Conservation (phyloP, 1,139 yeast genomes). For the Nematodospora anomalae region DNA sequence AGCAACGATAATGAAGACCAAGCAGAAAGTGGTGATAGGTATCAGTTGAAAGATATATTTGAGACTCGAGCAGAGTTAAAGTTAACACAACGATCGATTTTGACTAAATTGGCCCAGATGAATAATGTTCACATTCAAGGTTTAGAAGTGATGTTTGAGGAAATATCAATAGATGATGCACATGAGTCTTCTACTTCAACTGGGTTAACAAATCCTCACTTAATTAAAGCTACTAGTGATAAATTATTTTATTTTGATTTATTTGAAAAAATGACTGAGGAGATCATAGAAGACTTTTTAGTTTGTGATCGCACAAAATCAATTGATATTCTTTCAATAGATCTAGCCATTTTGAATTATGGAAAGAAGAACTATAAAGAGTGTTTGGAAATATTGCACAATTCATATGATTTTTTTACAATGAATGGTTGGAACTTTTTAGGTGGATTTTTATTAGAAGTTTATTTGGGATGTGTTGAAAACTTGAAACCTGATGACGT, state of each 20-base stretch:
- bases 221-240: conserved; percentile 6
- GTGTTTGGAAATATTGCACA: conserved; percentile 63
- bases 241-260: conserved; percentile 21
- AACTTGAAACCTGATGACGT: conserved; percentile 29
- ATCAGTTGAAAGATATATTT: conserved; percentile 29
- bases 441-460: conserved; percentile 62
- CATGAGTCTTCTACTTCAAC: conserved; percentile 1
- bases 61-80: conserved; percentile 50
- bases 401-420: conserved; percentile 67
- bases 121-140: conserved; percentile 35
- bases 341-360: conserved; percentile 70
- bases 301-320: conserved; percentile 56
- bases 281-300: conserved; percentile 46
- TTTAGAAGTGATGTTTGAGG: conserved; percentile 25
- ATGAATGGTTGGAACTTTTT: conserved; percentile 73
- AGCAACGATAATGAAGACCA: conserved; percentile 1
- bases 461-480: conserved; percentile 69
- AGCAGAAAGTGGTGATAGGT: conserved; percentile 11
- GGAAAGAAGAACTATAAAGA: conserved; percentile 56
- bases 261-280: conserved; percentile 43
- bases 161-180: conserved; percentile 20
- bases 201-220: conserved; percentile 2
- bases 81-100: conserved; percentile 43
- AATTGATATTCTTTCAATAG: conserved; percentile 75
- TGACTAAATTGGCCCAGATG: conserved; percentile 36